Evolutionary conservation across 768 basidiomycete species (phyloP), one percentile per base, ranked within the genome.

Genomic region (Collybia mongolica): DNA sequence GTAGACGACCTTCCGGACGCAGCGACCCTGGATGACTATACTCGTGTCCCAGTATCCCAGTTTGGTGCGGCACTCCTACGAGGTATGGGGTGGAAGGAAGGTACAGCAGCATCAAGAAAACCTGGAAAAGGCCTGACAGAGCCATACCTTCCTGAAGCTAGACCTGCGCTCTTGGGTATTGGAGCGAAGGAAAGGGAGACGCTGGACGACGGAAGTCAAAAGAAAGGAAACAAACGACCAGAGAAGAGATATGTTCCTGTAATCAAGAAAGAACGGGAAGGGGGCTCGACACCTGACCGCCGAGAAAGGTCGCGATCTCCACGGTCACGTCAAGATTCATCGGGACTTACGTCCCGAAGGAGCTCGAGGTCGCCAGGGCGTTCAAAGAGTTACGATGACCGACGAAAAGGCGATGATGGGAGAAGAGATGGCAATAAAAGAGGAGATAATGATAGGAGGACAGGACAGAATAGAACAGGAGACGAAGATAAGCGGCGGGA

Each of bases 71-170:
- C 97, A 6, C 79, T 98, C 58, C 75, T 97, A 3, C 81, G 94
- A 39, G 96, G 96, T 0, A 98, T 98, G 97, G 95, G 95, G 2
- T 98, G 93, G 93, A 90, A 90, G 53, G 84, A 89, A 29, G 88
- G 90, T 0, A 79, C 79, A 3, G 83, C 86, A 3, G 90, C 90
- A 2, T 76, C 84, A 19, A 75, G 80, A 39, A 83, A 80, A 32
- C 73, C 79, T 7, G 77, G 82, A 14, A 77, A 81, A 52, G 88
- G 83, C 2, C 64, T 83, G 14, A 75, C 82, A 2, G 83, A 93
- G 57, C 87, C 94, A 1, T 94, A 92, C 64, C 69, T 95, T 0
- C 97, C 97, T 0, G 72, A 77, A 48, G 73, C 89, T 2, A 79
- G 97, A 14, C 94, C 96, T 0, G 86, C 93, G 0, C 68, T 98